These are phyloP conservation scores for Chaetoscypha palmicola DNA, from an alignment of 2,329 filamentous ascomycete species.

Conservation along the genomic window DNA sequence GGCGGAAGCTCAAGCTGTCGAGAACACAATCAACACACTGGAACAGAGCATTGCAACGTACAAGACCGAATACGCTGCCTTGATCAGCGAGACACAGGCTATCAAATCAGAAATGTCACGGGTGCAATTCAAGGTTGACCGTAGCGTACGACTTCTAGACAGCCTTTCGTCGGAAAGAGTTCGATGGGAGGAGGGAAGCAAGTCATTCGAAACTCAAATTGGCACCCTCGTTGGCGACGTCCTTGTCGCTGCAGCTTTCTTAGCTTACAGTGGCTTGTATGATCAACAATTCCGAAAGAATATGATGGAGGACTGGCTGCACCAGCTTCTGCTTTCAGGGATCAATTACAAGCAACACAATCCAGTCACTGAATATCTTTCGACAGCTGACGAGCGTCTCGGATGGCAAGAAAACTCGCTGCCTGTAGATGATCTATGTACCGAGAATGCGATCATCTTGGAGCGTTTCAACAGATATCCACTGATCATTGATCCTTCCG, in stretches of 20 bases:
- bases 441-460: constrained; percentile 94
- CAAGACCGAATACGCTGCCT: constrained; percentile 89
- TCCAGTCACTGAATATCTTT: constrained; percentile 91
- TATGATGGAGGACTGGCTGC: constrained; percentile 96
- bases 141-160: constrained; percentile 88
- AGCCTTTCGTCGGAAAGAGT: constrained; percentile 88
- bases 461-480: constrained; percentile 98
- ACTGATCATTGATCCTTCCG: constrained; percentile 95
- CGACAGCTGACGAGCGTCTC: constrained; percentile 89
- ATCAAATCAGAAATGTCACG: constrained; percentile 96
- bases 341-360: constrained; percentile 91
- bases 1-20: constrained; percentile 84
- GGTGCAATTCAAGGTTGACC: constrained; percentile 96
- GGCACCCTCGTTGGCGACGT: constrained; percentile 94
- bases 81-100: constrained; percentile 94
- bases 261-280: constrained; percentile 94
- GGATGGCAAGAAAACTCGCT: constrained; percentile 91
- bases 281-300: constrained; percentile 97
- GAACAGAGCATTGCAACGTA: constrained; percentile 90
- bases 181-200: constrained; percentile 96
- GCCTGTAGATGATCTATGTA: constrained; percentile 95
- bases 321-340: constrained; percentile 88
- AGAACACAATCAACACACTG: constrained; percentile 75
- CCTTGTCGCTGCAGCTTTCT: constrained; percentile 89
- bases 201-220: constrained; percentile 96